Conservation (phyloP, 306 rosid species). For the Amphicarpaea edgeworthii region DNA sequence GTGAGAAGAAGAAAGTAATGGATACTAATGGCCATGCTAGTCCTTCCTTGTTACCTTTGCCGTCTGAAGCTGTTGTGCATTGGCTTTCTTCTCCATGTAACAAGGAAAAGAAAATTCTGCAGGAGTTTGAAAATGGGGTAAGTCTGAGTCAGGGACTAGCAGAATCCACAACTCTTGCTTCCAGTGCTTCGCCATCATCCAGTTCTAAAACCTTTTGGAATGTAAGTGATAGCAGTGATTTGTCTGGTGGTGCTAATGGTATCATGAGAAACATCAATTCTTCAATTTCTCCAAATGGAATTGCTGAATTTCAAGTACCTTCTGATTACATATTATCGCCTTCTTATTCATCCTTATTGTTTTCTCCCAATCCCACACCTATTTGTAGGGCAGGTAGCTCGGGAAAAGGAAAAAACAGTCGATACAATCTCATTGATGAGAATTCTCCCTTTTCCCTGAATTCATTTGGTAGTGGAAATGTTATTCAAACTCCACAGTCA, state of each 20-base stretch:
- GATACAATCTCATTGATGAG: conserved; percentile 47
- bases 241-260: conserved; percentile 39
- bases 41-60: conserved; percentile 67
- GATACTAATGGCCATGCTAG: conserved; percentile 38
- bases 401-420: conserved; percentile 41
- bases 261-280: conserved; percentile 43
- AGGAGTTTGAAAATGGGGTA: conserved; percentile 45
- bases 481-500: conserved; percentile 80
- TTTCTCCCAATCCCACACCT: conserved; percentile 55
- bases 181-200: conserved; percentile 56
- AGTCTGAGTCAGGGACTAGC: conserved; percentile 33
- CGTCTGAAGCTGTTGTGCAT: conserved; percentile 78
- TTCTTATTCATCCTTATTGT: conserved; percentile 45
- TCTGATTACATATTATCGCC: conserved; percentile 52
- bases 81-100: conserved; percentile 76
- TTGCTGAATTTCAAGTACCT: conserved; percentile 57
- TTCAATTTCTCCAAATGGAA: conserved; percentile 54
- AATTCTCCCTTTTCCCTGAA: conserved; percentile 71
- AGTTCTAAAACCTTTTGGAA: conserved; percentile 49
- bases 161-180: conserved; percentile 51
- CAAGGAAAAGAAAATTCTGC: conserved; percentile 57
- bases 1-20: conserved; percentile 33
- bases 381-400: conserved; percentile 42
- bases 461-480: conserved; percentile 72
- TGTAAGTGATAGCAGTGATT: conserved; percentile 51